These are phyloP conservation scores for Coemansia sp. DNA, from an alignment of 192 early-diverging fungal genomes.

Conservation along the genomic window DNA sequence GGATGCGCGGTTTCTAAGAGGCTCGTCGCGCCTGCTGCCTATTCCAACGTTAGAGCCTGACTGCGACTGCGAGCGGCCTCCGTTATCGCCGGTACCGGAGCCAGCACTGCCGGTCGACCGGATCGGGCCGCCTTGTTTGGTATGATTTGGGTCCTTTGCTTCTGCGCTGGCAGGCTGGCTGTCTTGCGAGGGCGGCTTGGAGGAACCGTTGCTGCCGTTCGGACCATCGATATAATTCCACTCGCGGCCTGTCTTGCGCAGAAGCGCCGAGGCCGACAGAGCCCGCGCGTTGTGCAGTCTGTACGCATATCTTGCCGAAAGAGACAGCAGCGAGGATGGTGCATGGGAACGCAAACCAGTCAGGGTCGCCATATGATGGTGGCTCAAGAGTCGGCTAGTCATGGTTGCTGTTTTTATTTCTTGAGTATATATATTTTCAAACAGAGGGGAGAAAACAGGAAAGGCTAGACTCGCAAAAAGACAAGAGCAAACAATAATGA, in stretches of 20 bases:
- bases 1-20: constrained; percentile 4
- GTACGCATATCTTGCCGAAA: background rate
- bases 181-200: background rate
- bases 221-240: constrained; percentile 54
- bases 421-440: too few species aligned
- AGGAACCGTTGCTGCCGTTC: background rate
- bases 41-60: background rate
- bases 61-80: constrained; percentile 17
- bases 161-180: constrained; percentile 3
- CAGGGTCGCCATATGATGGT: constrained; percentile 7
- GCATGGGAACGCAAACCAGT: background rate
- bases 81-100: background rate
- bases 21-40: constrained; percentile 18
- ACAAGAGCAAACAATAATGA: background rate
- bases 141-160: constrained; percentile 6
- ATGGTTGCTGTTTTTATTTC: constrained; percentile 1
- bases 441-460: background rate
- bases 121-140: background rate
- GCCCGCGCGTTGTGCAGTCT: constrained; percentile 1
- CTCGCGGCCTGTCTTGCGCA: constrained; percentile 41
- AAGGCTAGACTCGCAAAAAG: background rate
- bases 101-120: background rate
- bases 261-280: constrained; percentile 9
- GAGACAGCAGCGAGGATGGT: background rate
- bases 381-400: constrained; percentile 35